A percentile compares a stretch with the other conserved stretches of the same genome.
Conservation (phyloP, 2,329 filamentous ascomycete species). For the Chrysoporthe puriensis region DNA sequence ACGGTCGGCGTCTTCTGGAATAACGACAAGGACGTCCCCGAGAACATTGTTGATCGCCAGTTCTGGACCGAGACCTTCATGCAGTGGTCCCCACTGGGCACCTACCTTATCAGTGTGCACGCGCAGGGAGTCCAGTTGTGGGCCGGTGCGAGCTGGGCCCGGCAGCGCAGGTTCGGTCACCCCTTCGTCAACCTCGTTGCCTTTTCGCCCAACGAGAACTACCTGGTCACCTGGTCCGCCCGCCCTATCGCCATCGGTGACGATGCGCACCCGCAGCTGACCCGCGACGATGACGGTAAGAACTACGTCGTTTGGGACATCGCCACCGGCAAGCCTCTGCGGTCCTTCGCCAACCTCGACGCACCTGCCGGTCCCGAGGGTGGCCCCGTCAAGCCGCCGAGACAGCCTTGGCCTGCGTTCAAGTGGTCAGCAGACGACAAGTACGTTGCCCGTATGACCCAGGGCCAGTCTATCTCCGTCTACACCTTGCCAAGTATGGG, state of each 20-base stretch:
- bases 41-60: slow-evolving; percentile 86
- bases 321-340: slow-evolving; percentile 82
- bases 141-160: slow-evolving; percentile 87
- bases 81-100: slow-evolving; percentile 95
- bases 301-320: slow-evolving; percentile 99
- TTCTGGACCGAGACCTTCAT: slow-evolving; percentile 99
- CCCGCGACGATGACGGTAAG: slow-evolving; percentile 94
- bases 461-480: slow-evolving; percentile 90
- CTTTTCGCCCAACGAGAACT: slow-evolving; percentile 92
- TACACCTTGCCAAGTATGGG: slow-evolving; percentile 88
- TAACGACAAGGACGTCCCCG: slow-evolving; percentile 89
- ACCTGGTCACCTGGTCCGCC: slow-evolving; percentile 95
- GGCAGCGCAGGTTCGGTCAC: slow-evolving; percentile 92
- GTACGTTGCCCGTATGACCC: slow-evolving; percentile 90
- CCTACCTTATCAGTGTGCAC: slow-evolving; percentile 92
- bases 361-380: slow-evolving; percentile 67
- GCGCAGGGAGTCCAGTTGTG: slow-evolving; percentile 96
- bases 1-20: slow-evolving; percentile 97
- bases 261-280: slow-evolving; percentile 78
- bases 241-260: slow-evolving; percentile 91
- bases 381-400: slow-evolving; percentile 74
- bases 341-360: slow-evolving; percentile 92
- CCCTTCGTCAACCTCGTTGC: slow-evolving; percentile 94
- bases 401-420: slow-evolving; percentile 97
- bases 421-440: slow-evolving; percentile 99